Evolutionary conservation across 2,329 filamentous ascomycete genomes (phyloP).

Genomic region (Pseudogymnoascus pannorum): DNA sequence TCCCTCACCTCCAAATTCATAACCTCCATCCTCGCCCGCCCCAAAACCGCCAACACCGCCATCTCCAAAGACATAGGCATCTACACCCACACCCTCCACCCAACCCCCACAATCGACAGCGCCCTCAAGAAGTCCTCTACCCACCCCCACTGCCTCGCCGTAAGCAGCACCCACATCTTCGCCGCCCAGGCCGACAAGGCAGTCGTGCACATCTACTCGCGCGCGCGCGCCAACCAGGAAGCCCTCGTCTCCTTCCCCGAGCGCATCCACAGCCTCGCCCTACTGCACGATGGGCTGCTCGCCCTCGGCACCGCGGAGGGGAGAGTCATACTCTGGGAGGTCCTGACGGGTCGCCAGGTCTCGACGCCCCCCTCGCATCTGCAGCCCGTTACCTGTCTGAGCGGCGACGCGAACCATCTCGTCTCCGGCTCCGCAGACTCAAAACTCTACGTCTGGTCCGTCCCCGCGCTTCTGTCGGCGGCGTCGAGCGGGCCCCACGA

Average conservation of each 20-base stretch:
- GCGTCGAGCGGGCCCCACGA: constrained; percentile 50
- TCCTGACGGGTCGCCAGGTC: constrained; percentile 66
- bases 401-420: constrained; percentile 65
- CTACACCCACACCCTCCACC: constrained; percentile 76
- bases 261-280: constrained; percentile 68
- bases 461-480: constrained; percentile 63
- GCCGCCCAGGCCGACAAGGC: constrained; percentile 87
- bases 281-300: constrained; percentile 63
- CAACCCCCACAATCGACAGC: constrained; percentile 64
- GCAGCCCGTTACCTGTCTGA: constrained; percentile 68
- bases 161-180: constrained; percentile 78
- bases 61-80: constrained; percentile 76
- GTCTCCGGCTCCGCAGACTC: constrained; percentile 78
- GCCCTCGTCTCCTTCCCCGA: constrained; percentile 83
- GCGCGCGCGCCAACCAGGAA: constrained; percentile 78
- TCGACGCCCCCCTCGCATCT: constrained; percentile 72
- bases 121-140: constrained; percentile 89
- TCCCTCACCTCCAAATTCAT: constrained; percentile 50
- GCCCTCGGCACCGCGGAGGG: constrained; percentile 79
- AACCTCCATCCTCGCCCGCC: constrained; percentile 50
- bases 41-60: constrained; percentile 53
- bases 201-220: constrained; percentile 85
- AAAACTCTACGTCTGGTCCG: constrained; percentile 86
- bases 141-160: constrained; percentile 69
- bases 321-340: constrained; percentile 88